Conservation (phyloP, 371 early-diverging fungal genomes). For the Sporodiniella umbellata region DNA sequence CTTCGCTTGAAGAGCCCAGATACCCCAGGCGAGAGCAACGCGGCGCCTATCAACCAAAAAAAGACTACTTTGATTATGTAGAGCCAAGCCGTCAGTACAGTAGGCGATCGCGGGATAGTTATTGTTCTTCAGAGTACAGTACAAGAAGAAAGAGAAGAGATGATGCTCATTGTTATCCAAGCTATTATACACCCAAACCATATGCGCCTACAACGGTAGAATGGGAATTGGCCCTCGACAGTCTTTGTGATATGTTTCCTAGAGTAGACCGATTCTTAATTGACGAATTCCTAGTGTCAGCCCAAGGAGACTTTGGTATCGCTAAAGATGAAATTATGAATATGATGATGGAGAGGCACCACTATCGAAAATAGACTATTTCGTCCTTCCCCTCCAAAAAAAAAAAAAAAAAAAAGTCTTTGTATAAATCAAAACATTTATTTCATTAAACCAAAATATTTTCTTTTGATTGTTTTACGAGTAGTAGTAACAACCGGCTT, state of each 20-base stretch:
- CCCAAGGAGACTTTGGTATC: slow-evolving; percentile 15
- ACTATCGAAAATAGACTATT: no score
- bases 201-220: slow-evolving; percentile 5
- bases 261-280: slow-evolving; percentile 15
- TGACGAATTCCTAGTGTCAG: slow-evolving; percentile 21
- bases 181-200: neutral
- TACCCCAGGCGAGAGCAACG: neutral
- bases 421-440: no score
- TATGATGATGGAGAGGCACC: slow-evolving; percentile 18
- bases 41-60: neutral
- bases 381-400: no score
- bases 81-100: neutral
- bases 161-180: neutral
- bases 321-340: slow-evolving; percentile 21
- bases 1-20: neutral
- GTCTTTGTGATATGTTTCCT: slow-evolving; percentile 17
- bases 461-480: no score
- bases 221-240: slow-evolving; percentile 20
- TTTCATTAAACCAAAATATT: no score
- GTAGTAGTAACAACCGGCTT: no score
- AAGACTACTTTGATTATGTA: neutral
- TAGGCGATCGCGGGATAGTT: neutral
- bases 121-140: neutral
- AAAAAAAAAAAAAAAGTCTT: no score
- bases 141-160: neutral